Evolutionary conservation across 805 yeast genomes (phyloP).

Genomic region (Kluyveromyces nonfermentans): DNA sequence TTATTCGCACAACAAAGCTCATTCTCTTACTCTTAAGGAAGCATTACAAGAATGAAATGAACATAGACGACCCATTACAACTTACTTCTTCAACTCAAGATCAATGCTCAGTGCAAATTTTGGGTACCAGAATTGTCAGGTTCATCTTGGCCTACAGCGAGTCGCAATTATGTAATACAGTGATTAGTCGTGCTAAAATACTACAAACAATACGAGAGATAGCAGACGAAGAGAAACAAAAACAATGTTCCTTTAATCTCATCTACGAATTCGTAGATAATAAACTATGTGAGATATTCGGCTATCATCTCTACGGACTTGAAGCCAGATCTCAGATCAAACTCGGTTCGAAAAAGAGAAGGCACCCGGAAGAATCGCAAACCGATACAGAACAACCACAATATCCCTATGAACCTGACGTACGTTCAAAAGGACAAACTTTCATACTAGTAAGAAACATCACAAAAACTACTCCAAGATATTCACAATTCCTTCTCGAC

Average conservation of each 20-base stretch:
- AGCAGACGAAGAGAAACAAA: constrained; percentile 13
- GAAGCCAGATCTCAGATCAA: constrained; percentile 7
- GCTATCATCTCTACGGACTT: constrained; percentile 18
- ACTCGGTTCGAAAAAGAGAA: background rate
- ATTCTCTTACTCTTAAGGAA: background rate
- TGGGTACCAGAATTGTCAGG: constrained; percentile 11
- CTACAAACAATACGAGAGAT: constrained; percentile 14
- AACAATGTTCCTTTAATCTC: constrained; percentile 8
- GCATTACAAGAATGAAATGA: background rate
- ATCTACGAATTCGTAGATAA: constrained; percentile 12
- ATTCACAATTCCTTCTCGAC: constrained; percentile 11
- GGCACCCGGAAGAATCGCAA: background rate
- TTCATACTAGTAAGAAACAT: constrained; percentile 17
- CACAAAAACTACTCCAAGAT: constrained; percentile 6
- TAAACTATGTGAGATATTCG: constrained; percentile 20
- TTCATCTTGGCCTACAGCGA: constrained; percentile 17
- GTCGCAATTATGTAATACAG: constrained; percentile 14
- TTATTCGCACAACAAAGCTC: background rate
- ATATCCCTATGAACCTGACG: background rate
- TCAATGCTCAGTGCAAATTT: background rate
- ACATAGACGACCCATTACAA: no score
- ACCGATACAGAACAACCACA: background rate
- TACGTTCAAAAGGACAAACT: constrained; percentile 11
- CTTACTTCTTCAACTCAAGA: background rate
- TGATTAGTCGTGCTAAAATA: constrained; percentile 15